Evolutionary conservation across 257 asterid genomes (phyloP).

Genomic region (Salvia hispanica): DNA sequence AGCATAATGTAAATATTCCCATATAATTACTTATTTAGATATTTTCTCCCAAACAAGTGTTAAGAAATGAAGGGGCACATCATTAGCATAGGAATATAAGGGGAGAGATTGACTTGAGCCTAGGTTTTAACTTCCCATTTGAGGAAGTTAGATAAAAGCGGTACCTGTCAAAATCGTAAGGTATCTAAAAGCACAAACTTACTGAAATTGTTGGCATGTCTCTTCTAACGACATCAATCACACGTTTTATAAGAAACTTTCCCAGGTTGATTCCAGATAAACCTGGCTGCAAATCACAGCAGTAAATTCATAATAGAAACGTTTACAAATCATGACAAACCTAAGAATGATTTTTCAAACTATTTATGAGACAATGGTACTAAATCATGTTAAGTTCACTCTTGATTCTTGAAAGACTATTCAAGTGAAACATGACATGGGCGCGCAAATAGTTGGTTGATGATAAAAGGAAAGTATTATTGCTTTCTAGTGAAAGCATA

Average conservation of each 20-base stretch:
- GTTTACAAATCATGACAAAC: slow-evolving; percentile 12
- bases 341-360: slow-evolving; percentile 9
- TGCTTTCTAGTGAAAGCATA: background rate
- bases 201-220: slow-evolving; percentile 84
- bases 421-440: background rate
- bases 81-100: slow-evolving; percentile 16
- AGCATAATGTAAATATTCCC: slow-evolving; percentile 2
- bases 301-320: slow-evolving; percentile 9
- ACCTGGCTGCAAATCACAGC: slow-evolving; percentile 71
- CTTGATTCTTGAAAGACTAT: background rate
- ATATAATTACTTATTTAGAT: slow-evolving; percentile 23
- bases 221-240: slow-evolving; percentile 84
- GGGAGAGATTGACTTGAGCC: slow-evolving; percentile 10
- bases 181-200: slow-evolving; percentile 38
- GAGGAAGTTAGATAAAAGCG: background rate
- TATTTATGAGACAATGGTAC: background rate
- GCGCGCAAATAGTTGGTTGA: slow-evolving; percentile 8
- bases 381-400: slow-evolving; percentile 19
- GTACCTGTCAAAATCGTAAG: background rate
- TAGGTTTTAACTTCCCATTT: background rate
- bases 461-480: background rate
- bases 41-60: background rate
- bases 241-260: slow-evolving; percentile 92
- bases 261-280: slow-evolving; percentile 94
- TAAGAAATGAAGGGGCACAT: slow-evolving; percentile 4